Evolutionary conservation across 2,329 filamentous ascomycete genomes (phyloP).

Genomic region (Aspergillus sclerotialis): DNA sequence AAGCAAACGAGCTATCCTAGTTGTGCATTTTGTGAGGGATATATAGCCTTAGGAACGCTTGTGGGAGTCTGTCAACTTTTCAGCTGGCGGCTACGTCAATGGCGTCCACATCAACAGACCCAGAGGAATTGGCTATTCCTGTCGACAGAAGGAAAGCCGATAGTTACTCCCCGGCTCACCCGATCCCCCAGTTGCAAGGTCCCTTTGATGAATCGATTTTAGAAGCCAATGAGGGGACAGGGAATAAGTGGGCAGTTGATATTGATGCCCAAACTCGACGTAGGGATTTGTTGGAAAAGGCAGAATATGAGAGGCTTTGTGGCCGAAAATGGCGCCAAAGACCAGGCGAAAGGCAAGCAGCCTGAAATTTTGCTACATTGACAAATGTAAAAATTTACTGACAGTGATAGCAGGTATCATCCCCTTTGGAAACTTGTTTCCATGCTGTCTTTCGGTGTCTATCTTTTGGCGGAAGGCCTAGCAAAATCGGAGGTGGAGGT

Average conservation of each 20-base stretch:
- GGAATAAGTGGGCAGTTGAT: conserved; percentile 23
- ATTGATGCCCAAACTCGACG: conserved; percentile 46
- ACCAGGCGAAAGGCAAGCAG: conserved; percentile 50
- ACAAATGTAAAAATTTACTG: too few relatives aligned
- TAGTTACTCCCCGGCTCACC: conserved; percentile 28
- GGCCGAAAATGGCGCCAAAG: conserved; percentile 70
- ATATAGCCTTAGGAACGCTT: too few relatives aligned
- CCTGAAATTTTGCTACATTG: too few relatives aligned
- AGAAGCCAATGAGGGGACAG: conserved; percentile 23
- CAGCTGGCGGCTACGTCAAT: too few relatives aligned
- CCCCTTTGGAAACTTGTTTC: conserved; percentile 84
- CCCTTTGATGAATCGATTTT: conserved; percentile 41
- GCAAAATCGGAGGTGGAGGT: conserved; percentile 87
- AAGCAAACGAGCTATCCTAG: too few relatives aligned
- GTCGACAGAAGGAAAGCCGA: conserved; percentile 2
- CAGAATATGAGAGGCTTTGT: conserved; percentile 63
- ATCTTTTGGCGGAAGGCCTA: conserved; percentile 74
- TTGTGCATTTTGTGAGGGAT: too few relatives aligned
- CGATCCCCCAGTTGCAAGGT: conserved; percentile 36
- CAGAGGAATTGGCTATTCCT: conserved; percentile 3
- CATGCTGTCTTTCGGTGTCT: conserved; percentile 89
- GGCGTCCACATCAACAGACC: conserved; percentile 3
- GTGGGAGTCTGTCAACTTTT: neutral
- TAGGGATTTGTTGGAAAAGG: conserved; percentile 60
- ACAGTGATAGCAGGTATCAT: conserved; percentile 55